These are phyloP conservation scores for Colletotrichum chrysophilum DNA, from an alignment of 2,329 filamentous ascomycete species.

Conservation along the genomic window DNA sequence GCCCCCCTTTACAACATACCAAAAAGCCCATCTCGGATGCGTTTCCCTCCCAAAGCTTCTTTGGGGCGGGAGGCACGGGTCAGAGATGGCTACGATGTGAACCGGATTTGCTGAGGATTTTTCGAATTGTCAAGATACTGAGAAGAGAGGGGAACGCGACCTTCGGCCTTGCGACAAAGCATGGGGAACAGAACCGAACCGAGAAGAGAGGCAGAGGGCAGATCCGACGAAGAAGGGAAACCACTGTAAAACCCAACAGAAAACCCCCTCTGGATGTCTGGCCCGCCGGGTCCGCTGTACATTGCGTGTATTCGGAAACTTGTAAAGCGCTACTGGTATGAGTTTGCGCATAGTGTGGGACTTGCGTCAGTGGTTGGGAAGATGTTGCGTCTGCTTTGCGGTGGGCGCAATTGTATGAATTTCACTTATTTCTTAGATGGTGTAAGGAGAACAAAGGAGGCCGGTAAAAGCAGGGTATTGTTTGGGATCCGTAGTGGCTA, in stretches of 20 bases:
- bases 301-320: constrained; percentile 5
- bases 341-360: background rate
- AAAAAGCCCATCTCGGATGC: constrained; percentile 12
- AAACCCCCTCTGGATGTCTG: background rate
- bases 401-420: background rate
- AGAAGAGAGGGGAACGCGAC: constrained; percentile 12
- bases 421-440: constrained; percentile 11
- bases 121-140: constrained; percentile 20
- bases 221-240: background rate
- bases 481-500: constrained; percentile 13
- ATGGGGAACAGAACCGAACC: background rate
- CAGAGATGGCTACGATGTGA: constrained; percentile 3
- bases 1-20: constrained; percentile 17
- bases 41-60: background rate
- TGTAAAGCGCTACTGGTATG: constrained; percentile 1
- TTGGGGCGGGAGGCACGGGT: constrained; percentile 1
- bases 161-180: background rate
- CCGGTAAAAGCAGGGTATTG: constrained; percentile 12
- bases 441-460: constrained; percentile 17
- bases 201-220: background rate
- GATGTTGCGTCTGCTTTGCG: background rate
- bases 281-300: constrained; percentile 2
- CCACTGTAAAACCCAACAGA: background rate
- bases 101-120: constrained; percentile 21
- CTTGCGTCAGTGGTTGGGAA: background rate